A percentile compares a stretch with the other conserved stretches of the same genome.
These are phyloP conservation scores for Thielaviopsis ethacetica DNA, from an alignment of 2,329 filamentous ascomycete genomes.

Conservation along the genomic window DNA sequence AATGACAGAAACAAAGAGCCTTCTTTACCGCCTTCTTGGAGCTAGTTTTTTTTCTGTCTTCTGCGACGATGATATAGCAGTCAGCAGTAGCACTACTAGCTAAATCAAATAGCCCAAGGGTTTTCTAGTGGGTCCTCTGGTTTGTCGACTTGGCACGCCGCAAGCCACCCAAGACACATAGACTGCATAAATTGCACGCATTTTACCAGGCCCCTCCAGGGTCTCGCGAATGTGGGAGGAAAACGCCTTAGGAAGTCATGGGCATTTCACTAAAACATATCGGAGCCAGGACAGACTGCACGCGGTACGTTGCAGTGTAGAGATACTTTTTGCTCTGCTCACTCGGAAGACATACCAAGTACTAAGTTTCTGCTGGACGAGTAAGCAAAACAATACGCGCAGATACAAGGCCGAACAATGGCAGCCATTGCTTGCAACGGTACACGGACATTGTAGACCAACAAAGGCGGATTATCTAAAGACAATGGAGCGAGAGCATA, in stretches of 20 bases:
- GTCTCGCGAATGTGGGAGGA: background rate
- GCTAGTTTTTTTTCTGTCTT: background rate
- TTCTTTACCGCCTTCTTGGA: background rate
- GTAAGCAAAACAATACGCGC: background rate
- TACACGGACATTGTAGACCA: background rate
- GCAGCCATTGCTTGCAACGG: background rate
- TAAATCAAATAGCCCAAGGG: too few relatives aligned
- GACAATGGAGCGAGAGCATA: background rate
- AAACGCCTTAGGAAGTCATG: background rate
- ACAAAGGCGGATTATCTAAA: background rate
- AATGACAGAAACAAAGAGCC: background rate
- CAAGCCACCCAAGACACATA: background rate
- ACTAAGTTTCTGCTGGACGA: too few relatives aligned
- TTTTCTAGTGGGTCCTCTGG: too few relatives aligned
- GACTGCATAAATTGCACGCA: background rate
- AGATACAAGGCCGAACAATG: background rate
- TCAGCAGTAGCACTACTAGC: too few relatives aligned
- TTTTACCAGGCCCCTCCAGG: background rate
- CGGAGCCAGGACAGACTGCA: background rate
- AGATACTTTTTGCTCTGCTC: background rate
- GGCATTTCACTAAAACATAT: background rate
- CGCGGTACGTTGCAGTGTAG: background rate
- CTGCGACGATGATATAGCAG: background rate
- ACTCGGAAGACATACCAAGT: background rate
- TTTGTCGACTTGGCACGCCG: background rate